Base-by-base conservation (phyloP, 2,329 filamentous ascomycete species). In the Zymoseptoria brevis region DNA sequence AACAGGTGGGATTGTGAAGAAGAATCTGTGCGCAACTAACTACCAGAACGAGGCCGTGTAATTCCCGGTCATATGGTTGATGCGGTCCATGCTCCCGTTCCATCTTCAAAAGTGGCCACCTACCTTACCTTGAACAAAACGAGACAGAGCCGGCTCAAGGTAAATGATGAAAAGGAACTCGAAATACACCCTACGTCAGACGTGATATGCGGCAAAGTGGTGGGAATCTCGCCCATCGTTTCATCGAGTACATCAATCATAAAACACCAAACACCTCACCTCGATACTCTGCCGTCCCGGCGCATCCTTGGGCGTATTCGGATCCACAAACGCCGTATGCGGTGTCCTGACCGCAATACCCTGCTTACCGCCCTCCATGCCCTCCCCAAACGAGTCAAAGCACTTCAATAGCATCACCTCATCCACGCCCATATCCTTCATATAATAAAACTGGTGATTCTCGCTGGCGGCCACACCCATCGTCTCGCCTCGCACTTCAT, bases 211-310 rank as follows among this genome's bases (percentile, higher is more conserved):
- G 22, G 22, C 22, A 24, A 2, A 22, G 21, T 22, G 21, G 21
- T 22, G 21, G 21, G 21, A 22, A 22, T 2, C 21, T 22, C 21
- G 21, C 21, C 21, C 21, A n/a, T n/a, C n/a, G 21, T 22, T 22
- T 22, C 21, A 22, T 22, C 21, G 21, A 22, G 21, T 22, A 22
- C 21, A 22, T 22, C 19, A 29, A 24, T 60, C 60, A 51, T 62
- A 62, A 24, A 96, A 96, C 0, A 96, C 88, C 73, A 96, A 78
- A 41, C 89, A 86, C 66, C 91, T 80, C 19, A 96, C 88, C 74
- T 96, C 91, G 70, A 96, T 95, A 71, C 90, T 96, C 78, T 96
- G 89, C 64, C 91, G 81, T 0, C 82, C 83, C 63, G 85, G 84
- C 4, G 88, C 89, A 52, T 86, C 87, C 19, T 80, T 75, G 2